Conservation (phyloP, 2,329 filamentous ascomycete species). For the Fusarium buxicola region DNA sequence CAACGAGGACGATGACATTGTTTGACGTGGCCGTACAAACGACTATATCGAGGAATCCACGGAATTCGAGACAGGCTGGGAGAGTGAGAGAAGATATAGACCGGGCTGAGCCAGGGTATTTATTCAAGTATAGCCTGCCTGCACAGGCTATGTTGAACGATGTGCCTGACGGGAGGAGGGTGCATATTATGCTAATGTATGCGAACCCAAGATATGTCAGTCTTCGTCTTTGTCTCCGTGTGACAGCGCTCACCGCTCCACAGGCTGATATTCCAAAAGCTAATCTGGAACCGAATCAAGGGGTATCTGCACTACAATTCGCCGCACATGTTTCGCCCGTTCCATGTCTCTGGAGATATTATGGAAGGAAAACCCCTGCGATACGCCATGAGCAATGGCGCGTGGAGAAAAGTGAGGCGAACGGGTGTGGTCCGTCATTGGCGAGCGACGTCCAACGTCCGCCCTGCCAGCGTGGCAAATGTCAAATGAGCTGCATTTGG, state of each 20-base stretch:
- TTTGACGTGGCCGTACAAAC: constrained; percentile 25
- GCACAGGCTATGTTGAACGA: constrained; percentile 34
- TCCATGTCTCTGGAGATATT: constrained; percentile 39
- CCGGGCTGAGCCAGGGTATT: constrained; percentile 42
- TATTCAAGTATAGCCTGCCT: constrained; percentile 39
- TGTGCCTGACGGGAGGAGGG: constrained; percentile 39
- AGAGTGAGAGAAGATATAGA: constrained; percentile 17
- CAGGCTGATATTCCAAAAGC: constrained; percentile 37
- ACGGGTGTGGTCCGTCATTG: constrained; percentile 44
- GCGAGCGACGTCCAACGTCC: constrained; percentile 39
- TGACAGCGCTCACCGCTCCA: constrained; percentile 45
- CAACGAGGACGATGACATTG: constrained; percentile 52
- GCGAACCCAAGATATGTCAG: constrained; percentile 43
- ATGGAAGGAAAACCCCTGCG: constrained; percentile 43
- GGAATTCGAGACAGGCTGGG: constrained; percentile 26
- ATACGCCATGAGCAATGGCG: constrained; percentile 37
- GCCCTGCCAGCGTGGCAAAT: constrained; percentile 48
- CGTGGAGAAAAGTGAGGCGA: constrained; percentile 46
- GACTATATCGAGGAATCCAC: constrained; percentile 24
- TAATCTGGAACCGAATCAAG: constrained; percentile 38
- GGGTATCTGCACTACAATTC: constrained; percentile 33
- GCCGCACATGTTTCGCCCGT: constrained; percentile 40
- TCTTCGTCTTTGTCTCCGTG: constrained; percentile 35
- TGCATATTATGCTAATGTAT: constrained; percentile 42
- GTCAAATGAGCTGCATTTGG: constrained; percentile 38